Conservation (phyloP, 176 grass and related monocot species). For the Carex myosuroides region DNA sequence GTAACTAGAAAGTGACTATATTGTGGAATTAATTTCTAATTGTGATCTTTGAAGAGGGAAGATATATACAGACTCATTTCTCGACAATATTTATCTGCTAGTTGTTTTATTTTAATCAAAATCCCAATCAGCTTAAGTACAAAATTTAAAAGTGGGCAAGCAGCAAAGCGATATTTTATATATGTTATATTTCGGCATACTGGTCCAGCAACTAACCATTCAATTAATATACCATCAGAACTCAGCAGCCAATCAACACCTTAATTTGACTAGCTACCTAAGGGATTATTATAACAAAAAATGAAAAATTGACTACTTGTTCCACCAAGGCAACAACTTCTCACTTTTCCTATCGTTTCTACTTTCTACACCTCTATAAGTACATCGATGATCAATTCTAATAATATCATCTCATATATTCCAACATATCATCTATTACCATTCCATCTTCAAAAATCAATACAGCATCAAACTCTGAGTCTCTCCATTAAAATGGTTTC, state of each 20-base stretch:
- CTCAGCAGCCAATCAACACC: background rate
- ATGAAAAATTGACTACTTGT: background rate
- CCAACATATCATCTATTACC: slow-evolving; percentile 13
- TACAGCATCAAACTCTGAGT: slow-evolving; percentile 4
- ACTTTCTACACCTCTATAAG: background rate
- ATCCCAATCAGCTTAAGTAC: too few relatives aligned
- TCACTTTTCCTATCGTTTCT: background rate
- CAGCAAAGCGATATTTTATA: background rate
- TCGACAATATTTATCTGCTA: background rate
- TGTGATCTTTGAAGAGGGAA: too few relatives aligned
- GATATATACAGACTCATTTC: background rate
- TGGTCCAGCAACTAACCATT: background rate
- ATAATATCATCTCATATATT: background rate
- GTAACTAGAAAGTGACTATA: too few relatives aligned
- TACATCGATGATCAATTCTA: slow-evolving; percentile 4
- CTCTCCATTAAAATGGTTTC: slow-evolving; percentile 8
- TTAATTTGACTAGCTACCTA: background rate
- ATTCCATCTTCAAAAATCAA: slow-evolving; percentile 9
- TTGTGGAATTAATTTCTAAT: too few relatives aligned
- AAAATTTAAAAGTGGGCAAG: background rate
- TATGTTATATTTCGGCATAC: background rate
- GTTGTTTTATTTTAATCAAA: background rate
- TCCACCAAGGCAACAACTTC: background rate
- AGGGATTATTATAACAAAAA: too few relatives aligned
- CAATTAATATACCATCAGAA: background rate